These are phyloP conservation scores for Amanita pseudoporphyria DNA, from an alignment of 768 basidiomycete genomes.

Conservation along the genomic window DNA sequence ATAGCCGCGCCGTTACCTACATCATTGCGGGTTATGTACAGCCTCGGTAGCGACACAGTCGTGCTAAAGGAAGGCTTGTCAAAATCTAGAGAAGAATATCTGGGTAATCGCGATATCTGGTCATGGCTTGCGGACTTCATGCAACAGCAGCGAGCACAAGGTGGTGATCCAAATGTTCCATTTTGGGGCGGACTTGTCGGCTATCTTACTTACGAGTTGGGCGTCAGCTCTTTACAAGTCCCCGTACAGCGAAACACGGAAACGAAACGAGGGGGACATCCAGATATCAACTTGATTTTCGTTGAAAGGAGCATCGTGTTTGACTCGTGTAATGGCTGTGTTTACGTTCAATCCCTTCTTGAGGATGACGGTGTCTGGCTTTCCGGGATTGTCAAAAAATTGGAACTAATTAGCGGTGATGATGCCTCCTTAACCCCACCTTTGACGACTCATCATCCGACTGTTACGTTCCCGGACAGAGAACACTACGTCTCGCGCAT, in stretches of 20 bases:
- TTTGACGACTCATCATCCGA: constrained; percentile 8
- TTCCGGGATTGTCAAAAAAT: constrained; percentile 24
- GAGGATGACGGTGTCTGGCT: constrained; percentile 57
- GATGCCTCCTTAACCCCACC: constrained; percentile 1
- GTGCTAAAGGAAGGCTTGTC: constrained; percentile 30
- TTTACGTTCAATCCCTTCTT: constrained; percentile 58
- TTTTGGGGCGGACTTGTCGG: constrained; percentile 85
- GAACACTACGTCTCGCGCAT: constrained; percentile 60
- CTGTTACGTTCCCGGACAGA: constrained; percentile 41
- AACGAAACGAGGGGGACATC: constrained; percentile 29
- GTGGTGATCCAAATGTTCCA: constrained; percentile 45
- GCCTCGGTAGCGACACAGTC: constrained; percentile 39
- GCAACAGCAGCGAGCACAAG: constrained; percentile 34
- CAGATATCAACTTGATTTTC: constrained; percentile 68
- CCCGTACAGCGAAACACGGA: constrained; percentile 21
- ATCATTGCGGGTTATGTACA: constrained; percentile 51
- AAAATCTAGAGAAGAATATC: constrained; percentile 24
- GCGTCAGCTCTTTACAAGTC: constrained; percentile 45
- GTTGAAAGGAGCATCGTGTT: constrained; percentile 72
- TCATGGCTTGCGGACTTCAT: constrained; percentile 68
- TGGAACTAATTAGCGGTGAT: constrained; percentile 15
- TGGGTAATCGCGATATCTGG: constrained; percentile 56
- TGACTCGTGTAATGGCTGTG: constrained; percentile 38
- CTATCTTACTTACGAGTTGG: constrained; percentile 72
- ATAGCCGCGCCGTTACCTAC: constrained; percentile 48